Evolutionary conservation across 1,139 yeast genomes (phyloP), one percentile per base, ranked within the genome.

Genomic region (Chernovozyma aurita): DNA sequence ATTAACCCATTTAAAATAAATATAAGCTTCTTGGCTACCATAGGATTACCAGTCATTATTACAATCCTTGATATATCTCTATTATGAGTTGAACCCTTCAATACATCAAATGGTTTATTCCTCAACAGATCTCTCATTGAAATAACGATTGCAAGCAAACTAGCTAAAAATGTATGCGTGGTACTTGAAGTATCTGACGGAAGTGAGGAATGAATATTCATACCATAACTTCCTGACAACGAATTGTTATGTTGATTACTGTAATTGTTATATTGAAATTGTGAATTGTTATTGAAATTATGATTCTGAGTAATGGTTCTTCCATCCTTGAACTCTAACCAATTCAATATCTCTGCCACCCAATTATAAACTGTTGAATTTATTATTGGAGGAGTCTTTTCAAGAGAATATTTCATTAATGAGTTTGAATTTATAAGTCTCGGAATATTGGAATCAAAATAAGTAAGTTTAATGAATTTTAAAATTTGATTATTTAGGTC

Each of bases 311-410:
- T 7, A 8, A 12, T 34, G 30, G 53, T 49, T 4, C 61, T 64
- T 2, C 78, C 80, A 48, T 78, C 85, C 47, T 78, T 78, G 40
- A 74, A 70, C 46, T 77, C 82, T 20, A 78, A 54, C 85, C 85
- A 78, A 43, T 75, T 76, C 37, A 75, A 61, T 3, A 76, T 65
- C 45, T 77, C 82, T 37, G 69, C 61, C 11, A 76, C 74, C 84
- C 84, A 78, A 36, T 70, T 68, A n/a, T 70, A 45, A 70, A 44
- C 39, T 34, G 47, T 47, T 33, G 41, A 20, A 5, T 8, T 24
- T 15, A 29, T 22, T 4, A 20, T 21, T 11, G 34, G 28, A 18
- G 30, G n/a, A 18, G 4, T 14, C n/a, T 11, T 16, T 20, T 27
- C 3, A 16, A 24, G 25, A n/a, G 36, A 18, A 16, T 31, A 17